Evolutionary conservation across 2,329 filamentous ascomycete species (phyloP), one percentile per base, ranked within the genome.

Genomic region (Exophiala lecanii-corni): DNA sequence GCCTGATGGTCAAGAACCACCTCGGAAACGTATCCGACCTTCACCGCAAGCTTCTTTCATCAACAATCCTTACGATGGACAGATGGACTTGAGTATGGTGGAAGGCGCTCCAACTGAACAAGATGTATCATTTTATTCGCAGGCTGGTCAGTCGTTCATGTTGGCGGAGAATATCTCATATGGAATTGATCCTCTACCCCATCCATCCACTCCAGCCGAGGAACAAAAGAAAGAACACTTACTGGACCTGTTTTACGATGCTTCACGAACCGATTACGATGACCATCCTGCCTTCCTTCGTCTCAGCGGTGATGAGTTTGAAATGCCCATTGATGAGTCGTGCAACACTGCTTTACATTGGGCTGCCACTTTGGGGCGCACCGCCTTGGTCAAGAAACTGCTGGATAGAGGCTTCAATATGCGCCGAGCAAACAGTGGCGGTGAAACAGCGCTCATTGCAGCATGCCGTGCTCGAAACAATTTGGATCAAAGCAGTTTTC

Each of bases 401-500:
- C 86, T 97, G 42, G 75, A 81, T 4, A 84, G 84, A 35, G 92
- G 92, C 1, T 89, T 91, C 1, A 94, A 83, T 54, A 88, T 94
- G 35, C 86, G 83, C 61, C 79, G 92, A 20, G 84, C 94, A 1
- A 98, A 97, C 58, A 81, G 82, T 17, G 84, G 84, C 1, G 92
- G 92, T 10, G 89, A 97, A 64, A 96, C 89, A 1, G 87, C 92
- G 0, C 68, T 98, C 32, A 95, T 97, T 76, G 84, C 91, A 48
- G 89, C 92, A 2, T 92, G 91, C 46, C 79, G 86, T 1, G 92
- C 95, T 9, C 94, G 91, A 41, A 98, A 98, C 61, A 95, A 92
- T 37, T 82, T 94, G 61, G 91, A 97, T 55, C 84, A 89, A 46
- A 82, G 81, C 51, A 92, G 84, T 36, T 98, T 98, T 57, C 86